Base-by-base conservation (phyloP, 805 yeast genomes). In the Maudiozyma barnettii region DNA sequence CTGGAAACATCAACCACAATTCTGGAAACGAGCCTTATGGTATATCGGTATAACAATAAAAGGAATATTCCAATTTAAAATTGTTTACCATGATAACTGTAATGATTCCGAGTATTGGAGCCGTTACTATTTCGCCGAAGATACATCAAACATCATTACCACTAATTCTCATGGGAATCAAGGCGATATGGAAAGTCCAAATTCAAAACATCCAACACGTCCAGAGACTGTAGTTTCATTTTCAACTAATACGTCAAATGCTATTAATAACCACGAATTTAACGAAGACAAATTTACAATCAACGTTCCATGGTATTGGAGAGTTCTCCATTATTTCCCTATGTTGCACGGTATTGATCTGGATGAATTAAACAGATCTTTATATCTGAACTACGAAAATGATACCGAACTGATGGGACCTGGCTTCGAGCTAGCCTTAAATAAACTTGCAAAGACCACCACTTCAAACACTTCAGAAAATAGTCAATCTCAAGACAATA, bases 331-430 rank as follows among this genome's bases (percentile, higher is more conserved):
- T 41, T 31, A 21, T 6, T 36, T 65, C 6, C 67, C 69, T 10
- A 56, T 65, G 62, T 47, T 57, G 33, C 44, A 48, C 13, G 68
- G 67, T 14, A 54, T 65, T 14, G 67, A 65, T 48, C 46, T 65
- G n/a, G 67, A 63, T 48, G 64, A 58, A 44, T 37, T 64, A 12
- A 55, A 64, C 47, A 54, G 59, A 44, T 44, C 49, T 14, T 31
- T 62, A 19, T 56, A 54, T 20, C 22, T 52, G n/a, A 53, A 41
- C 40, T 45, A 55, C 39, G 43, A 45, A 13, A 41, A 53, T 22
- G 54, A 55, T 7, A 54, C 54, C 42, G 56, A 50, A 13, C 53
- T 55, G 37, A 47, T 54, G 26, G 46, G 60, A 7, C 64, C 65
- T 3, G 65, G 64, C 2, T 43, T 57, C 36, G 48, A 54, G 8